A percentile compares a stretch with the other conserved stretches of the same genome.
These are phyloP conservation scores for Desmodesmus armatus DNA, from an alignment of 139 green algal genomes.

Conservation along the genomic window DNA sequence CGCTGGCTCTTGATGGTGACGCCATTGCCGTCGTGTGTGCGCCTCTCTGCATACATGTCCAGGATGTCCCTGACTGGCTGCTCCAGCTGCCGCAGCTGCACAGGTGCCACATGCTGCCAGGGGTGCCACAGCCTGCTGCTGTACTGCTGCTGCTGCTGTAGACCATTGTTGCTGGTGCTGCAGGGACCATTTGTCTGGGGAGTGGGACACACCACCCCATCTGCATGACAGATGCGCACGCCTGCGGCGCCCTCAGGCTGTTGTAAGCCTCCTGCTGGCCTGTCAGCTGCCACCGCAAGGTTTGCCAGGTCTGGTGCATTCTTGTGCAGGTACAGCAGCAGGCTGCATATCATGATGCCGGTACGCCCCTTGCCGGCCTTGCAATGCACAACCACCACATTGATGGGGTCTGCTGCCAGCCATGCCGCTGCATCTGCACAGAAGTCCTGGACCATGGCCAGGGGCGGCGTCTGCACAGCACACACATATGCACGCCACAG, in stretches of 20 bases:
- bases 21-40: conserved; percentile 68
- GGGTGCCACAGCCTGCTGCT: conserved; percentile 6
- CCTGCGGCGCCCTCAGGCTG: neutral
- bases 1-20: conserved; percentile 77
- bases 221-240: neutral
- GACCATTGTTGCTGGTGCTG: conserved; percentile 4
- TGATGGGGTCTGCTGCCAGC: conserved; percentile 53
- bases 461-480: conserved; percentile 61
- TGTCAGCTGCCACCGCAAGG: neutral
- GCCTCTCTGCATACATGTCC: conserved; percentile 52
- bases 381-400: conserved; percentile 79
- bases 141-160: neutral
- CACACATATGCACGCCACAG: no score
- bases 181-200: neutral
- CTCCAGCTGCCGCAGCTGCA: conserved; percentile 58
- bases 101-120: conserved; percentile 13
- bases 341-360: conserved; percentile 70
- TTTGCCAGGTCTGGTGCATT: conserved; percentile 26
- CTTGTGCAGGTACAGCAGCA: conserved; percentile 65
- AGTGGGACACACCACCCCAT: no score
- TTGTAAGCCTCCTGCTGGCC: no score
- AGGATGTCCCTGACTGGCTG: conserved; percentile 44
- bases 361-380: conserved; percentile 86
- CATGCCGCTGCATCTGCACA: conserved; percentile 63
- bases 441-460: conserved; percentile 67